phyloP scores from a whole-genome alignment of 2,329 filamentous ascomycete genomes.

The Penicillium oxalicum region DNA sequence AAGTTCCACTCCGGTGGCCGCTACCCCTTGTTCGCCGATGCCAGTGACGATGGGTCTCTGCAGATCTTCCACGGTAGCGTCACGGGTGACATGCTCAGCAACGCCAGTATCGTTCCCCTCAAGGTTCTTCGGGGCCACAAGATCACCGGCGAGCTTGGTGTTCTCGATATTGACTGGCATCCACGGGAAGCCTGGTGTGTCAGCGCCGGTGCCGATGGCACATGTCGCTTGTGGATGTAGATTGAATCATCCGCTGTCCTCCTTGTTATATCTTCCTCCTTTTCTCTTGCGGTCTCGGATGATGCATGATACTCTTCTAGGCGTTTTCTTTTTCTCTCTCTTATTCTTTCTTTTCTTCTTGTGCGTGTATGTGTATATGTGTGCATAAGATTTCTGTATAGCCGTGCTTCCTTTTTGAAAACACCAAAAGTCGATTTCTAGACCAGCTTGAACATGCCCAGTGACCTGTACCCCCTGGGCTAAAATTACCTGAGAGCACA shows the following conservation, averaged over 20 bases:
- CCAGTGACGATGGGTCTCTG: slow-evolving; percentile 86
- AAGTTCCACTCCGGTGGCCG: slow-evolving; percentile 73
- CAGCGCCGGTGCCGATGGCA: slow-evolving; percentile 90
- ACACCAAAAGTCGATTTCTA: slow-evolving; percentile 21
- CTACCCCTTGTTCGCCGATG: slow-evolving; percentile 85
- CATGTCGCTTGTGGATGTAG: slow-evolving; percentile 79
- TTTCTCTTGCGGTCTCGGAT: slow-evolving; percentile 10
- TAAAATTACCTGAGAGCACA: too few relatives aligned
- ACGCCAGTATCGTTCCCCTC: slow-evolving; percentile 89
- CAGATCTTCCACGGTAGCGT: slow-evolving; percentile 98
- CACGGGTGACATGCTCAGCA: slow-evolving; percentile 89
- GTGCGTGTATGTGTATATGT: slow-evolving; percentile 5
- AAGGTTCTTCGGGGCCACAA: slow-evolving; percentile 91
- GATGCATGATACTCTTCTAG: slow-evolving; percentile 20
- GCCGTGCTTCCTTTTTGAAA: slow-evolving; percentile 13
- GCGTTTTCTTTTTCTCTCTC: slow-evolving; percentile 9
- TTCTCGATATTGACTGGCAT: slow-evolving; percentile 95
- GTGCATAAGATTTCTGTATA: slow-evolving; percentile 27
- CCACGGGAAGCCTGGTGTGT: slow-evolving; percentile 89
- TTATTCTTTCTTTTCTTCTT: background rate
- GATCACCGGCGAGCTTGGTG: slow-evolving; percentile 77
- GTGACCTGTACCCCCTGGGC: too few relatives aligned
- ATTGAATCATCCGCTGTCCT: too few relatives aligned
- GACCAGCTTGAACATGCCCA: background rate
- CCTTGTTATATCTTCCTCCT: background rate